phyloP scores from a whole-genome alignment of 257 asterid species.

The Linderniella brevidens region DNA sequence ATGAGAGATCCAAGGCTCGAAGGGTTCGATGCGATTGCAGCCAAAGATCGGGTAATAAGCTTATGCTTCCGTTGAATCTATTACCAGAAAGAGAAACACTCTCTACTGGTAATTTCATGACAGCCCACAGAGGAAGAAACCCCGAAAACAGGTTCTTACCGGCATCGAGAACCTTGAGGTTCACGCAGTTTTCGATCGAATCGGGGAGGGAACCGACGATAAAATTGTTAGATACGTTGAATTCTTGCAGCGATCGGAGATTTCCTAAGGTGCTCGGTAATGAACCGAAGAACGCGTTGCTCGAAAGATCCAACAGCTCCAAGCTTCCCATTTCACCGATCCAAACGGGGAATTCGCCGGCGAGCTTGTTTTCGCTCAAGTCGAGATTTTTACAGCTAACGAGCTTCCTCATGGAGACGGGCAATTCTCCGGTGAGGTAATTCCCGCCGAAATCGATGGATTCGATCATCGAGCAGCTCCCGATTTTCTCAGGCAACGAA shows the following conservation, averaged over 20 bases:
- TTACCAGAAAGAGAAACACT: conserved; percentile 35
- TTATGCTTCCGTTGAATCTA: conserved; percentile 34
- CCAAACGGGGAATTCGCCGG: conserved; percentile 63
- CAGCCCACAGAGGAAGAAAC: conserved; percentile 54
- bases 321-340: conserved; percentile 55
- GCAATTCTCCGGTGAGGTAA: conserved; percentile 37
- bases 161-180: conserved; percentile 39
- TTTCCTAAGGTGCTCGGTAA: conserved; percentile 32
- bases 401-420: conserved; percentile 42
- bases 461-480: conserved; percentile 36
- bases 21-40: conserved; percentile 29
- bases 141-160: conserved; percentile 38
- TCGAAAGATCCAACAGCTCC: conserved; percentile 42
- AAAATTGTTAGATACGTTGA: conserved; percentile 44
- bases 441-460: conserved; percentile 43
- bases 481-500: conserved; percentile 50
- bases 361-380: conserved; percentile 30
- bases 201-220: conserved; percentile 54
- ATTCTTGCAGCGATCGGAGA: conserved; percentile 31
- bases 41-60: conserved; percentile 12
- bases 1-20: conserved; percentile 47
- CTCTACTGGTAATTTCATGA: conserved; percentile 30
- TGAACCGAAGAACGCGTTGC: conserved; percentile 40
- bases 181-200: conserved; percentile 30
- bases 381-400: conserved; percentile 28